Percentiles rank a stretch among this genome's conserved stretches.
Conservation (phyloP, 768 basidiomycete species). For the Trametes villosa region DNA sequence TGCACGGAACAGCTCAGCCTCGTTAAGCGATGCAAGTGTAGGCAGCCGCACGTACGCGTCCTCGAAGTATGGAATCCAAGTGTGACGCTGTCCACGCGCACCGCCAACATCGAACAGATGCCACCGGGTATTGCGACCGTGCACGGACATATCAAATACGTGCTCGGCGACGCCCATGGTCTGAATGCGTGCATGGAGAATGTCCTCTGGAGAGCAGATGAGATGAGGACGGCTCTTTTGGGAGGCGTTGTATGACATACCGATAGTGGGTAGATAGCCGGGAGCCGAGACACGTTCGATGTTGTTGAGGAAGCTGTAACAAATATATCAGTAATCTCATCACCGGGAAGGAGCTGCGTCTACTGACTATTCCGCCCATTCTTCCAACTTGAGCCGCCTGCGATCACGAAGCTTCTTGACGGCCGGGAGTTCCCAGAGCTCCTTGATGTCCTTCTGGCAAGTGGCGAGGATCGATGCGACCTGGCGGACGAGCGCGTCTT, state of each 20-base stretch:
- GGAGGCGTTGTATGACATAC: slow-evolving; percentile 40
- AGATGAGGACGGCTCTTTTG: too few relatives aligned
- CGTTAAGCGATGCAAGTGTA: slow-evolving; percentile 36
- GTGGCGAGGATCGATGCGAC: slow-evolving; percentile 62
- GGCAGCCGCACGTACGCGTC: slow-evolving; percentile 57
- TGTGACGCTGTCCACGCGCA: slow-evolving; percentile 74
- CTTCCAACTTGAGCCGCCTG: slow-evolving; percentile 76
- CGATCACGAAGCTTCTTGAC: slow-evolving; percentile 71
- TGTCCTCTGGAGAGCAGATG: slow-evolving; percentile 72
- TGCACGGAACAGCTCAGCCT: not conserved
- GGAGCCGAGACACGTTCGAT: slow-evolving; percentile 71
- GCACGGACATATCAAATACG: slow-evolving; percentile 78
- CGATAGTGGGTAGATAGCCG: slow-evolving; percentile 76
- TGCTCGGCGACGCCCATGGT: slow-evolving; percentile 90
- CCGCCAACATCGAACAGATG: slow-evolving; percentile 85
- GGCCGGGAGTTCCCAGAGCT: slow-evolving; percentile 73
- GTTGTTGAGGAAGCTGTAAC: slow-evolving; percentile 69
- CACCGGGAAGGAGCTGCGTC: not conserved
- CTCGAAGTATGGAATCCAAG: slow-evolving; percentile 88
- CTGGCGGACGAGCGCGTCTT: slow-evolving; percentile 63
- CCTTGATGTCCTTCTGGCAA: slow-evolving; percentile 65
- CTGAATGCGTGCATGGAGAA: slow-evolving; percentile 87
- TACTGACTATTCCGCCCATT: slow-evolving; percentile 88
- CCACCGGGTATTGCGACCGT: slow-evolving; percentile 80
- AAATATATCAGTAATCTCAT: slow-evolving; percentile 18